Base-by-base conservation (phyloP, 768 basidiomycete species). In the Phallus indusiatus region DNA sequence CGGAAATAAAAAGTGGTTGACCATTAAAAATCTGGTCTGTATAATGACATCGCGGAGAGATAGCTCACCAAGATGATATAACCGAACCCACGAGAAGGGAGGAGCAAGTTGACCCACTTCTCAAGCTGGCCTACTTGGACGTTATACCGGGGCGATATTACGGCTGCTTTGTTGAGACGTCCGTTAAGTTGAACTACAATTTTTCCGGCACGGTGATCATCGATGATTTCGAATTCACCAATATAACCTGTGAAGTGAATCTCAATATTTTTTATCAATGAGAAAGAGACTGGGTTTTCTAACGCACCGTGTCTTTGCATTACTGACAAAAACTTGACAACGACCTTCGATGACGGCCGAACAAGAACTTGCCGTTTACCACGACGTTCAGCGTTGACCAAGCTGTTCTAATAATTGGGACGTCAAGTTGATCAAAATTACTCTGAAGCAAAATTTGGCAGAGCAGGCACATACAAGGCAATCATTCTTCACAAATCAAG, bases 301-400 rank as follows among this genome's bases (percentile, higher is more conserved):
- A 10, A 72, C 89, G 78, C 66, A 90, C 95, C 96, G 77, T 98
- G 95, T 65, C 94, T 89, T 76, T 99, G 96, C 92, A 98, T 97
- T 70, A 98, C 96, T 65, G 85, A 88, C 66, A 99, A 78, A 77
- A 97, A 96, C 75, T 96, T 96, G 66, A 99, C 87, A 64, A 97
- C 84, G 72, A 99, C 96, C 78, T 99, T 99, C 65, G 93, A 95
- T 4, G 90, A 92, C 58, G 96, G 96, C 54, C 95, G 86, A 74
- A 99, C 84, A 68, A 99, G 87, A 63, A 99, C 96, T 78, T 99
- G 96, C 69, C 96, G 92, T 81, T 99, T 99, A 70, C 96, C 96
- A 70, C 94, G 90, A 72, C 93, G 92, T 81, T 98, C 96, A 70
- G 96, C 96, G 67, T 99, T 99, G 85, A 96, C 92, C 66, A 97